Evolutionary conservation across 2,329 filamentous ascomycete genomes (phyloP).

Genomic region (Botryotinia calthae): DNA sequence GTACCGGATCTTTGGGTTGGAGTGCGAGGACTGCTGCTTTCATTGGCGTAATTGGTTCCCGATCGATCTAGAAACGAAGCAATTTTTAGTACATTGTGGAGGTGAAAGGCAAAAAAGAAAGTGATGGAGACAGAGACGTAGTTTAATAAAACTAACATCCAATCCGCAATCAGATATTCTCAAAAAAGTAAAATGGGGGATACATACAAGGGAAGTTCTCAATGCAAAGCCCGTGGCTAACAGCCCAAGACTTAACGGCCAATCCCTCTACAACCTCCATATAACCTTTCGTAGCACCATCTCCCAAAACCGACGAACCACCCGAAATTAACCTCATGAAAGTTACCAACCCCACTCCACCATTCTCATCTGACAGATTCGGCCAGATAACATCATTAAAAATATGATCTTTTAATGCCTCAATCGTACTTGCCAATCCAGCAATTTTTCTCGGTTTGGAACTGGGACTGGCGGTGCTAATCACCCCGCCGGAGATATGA

Average conservation of each 20-base stretch:
- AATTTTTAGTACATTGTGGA: background rate
- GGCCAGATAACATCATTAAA: constrained; percentile 99
- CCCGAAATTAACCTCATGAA: constrained; percentile 87
- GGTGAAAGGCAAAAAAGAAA: background rate
- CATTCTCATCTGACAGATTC: constrained; percentile 93
- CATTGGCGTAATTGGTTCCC: background rate
- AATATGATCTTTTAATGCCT: constrained; percentile 87
- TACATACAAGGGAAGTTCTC: constrained; percentile 60
- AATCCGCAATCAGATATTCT: background rate
- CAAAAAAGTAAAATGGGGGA: constrained; percentile 45
- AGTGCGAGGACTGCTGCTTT: background rate
- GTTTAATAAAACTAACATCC: background rate
- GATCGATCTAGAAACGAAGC: background rate
- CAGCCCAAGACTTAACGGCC: constrained; percentile 80
- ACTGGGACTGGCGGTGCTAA: constrained; percentile 82
- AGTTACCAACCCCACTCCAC: constrained; percentile 86
- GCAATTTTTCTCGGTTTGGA: constrained; percentile 82
- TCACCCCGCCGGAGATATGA: constrained; percentile 73
- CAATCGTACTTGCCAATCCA: constrained; percentile 82
- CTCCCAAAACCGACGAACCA: constrained; percentile 78
- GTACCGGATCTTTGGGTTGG: background rate
- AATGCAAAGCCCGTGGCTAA: constrained; percentile 89
- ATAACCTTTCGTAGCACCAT: constrained; percentile 78
- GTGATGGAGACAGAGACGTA: background rate
- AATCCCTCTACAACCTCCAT: constrained; percentile 85